A percentile compares a stretch with the other conserved stretches of the same genome.
Conservation (phyloP, 2,329 filamentous ascomycete genomes). For the Trichoderma koningii region DNA sequence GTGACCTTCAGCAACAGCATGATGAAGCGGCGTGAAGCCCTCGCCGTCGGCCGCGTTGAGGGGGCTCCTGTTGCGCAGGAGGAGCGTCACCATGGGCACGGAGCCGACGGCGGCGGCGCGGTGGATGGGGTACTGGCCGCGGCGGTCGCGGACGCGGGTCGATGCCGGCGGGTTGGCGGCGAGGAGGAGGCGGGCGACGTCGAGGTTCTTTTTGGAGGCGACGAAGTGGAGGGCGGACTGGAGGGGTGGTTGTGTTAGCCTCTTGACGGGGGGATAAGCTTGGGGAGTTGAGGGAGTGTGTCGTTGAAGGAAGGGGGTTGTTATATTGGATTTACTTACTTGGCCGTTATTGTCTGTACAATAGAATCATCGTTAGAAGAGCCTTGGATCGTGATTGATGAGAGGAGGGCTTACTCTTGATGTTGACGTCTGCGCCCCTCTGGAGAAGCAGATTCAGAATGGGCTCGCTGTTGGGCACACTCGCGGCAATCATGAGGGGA, state of each 20-base stretch:
- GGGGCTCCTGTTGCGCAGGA: constrained; percentile 77
- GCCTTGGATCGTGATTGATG: background rate
- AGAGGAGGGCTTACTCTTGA: constrained; percentile 59
- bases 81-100: constrained; percentile 78
- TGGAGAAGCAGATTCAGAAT: constrained; percentile 68
- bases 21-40: constrained; percentile 87
- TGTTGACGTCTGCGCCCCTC: constrained; percentile 71
- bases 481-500: constrained; percentile 78
- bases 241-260: background rate
- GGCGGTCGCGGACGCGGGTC: constrained; percentile 76
- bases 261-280: too few species aligned
- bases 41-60: constrained; percentile 80
- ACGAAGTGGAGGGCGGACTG: constrained; percentile 90
- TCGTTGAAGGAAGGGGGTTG: too few species aligned
- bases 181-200: constrained; percentile 77
- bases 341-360: constrained; percentile 66
- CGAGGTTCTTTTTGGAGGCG: constrained; percentile 84
- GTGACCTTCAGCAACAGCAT: constrained; percentile 76
- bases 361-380: background rate
- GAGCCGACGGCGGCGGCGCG: constrained; percentile 88
- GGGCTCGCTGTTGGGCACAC: constrained; percentile 69
- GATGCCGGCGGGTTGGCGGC: constrained; percentile 69
- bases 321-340: constrained; percentile 41
- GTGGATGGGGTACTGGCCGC: constrained; percentile 89
- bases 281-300: too few species aligned